Percentiles rank a stretch among this genome's conserved stretches.
Conservation (phyloP, 805 yeast genomes). For the Teunomyces aglyptinius region DNA sequence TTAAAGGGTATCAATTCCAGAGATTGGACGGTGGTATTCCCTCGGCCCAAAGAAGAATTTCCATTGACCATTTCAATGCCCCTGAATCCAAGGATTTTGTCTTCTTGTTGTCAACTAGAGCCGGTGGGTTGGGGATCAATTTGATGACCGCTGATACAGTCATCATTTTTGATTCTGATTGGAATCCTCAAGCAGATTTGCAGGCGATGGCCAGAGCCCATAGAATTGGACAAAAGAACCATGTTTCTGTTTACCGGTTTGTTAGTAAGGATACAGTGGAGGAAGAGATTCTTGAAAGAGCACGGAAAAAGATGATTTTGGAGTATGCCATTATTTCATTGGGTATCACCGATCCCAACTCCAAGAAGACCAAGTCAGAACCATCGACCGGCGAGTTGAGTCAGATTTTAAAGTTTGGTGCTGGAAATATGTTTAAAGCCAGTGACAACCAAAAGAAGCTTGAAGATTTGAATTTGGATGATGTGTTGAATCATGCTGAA, state of each 20-base stretch:
- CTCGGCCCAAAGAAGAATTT: slow-evolving; percentile 86
- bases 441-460: slow-evolving; percentile 91
- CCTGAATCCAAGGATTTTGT: slow-evolving; percentile 91
- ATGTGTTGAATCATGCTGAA: slow-evolving; percentile 93
- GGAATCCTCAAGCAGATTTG: slow-evolving; percentile 99
- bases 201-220: slow-evolving; percentile 99
- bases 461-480: slow-evolving; percentile 93
- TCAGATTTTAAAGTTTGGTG: slow-evolving; percentile 95
- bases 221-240: slow-evolving; percentile 98
- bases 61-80: slow-evolving; percentile 95
- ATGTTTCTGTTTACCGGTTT: slow-evolving; percentile 94
- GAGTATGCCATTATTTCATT: slow-evolving; percentile 96
- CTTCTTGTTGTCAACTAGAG: slow-evolving; percentile 88
- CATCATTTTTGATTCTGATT: slow-evolving; percentile 94
- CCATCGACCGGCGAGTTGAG: slow-evolving; percentile 83
- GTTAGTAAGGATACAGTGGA: slow-evolving; percentile 98
- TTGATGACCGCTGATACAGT: slow-evolving; percentile 99
- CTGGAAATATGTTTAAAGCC: slow-evolving; percentile 97
- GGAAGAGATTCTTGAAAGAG: slow-evolving; percentile 94
- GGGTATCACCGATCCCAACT: slow-evolving; percentile 82
- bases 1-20: slow-evolving; percentile 86
- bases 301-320: slow-evolving; percentile 95
- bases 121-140: slow-evolving; percentile 98
- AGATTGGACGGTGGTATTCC: slow-evolving; percentile 96
- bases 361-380: slow-evolving; percentile 57